Base-by-base conservation (phyloP, 2,329 filamentous ascomycete species). In the Lecanicillium sp. region DNA sequence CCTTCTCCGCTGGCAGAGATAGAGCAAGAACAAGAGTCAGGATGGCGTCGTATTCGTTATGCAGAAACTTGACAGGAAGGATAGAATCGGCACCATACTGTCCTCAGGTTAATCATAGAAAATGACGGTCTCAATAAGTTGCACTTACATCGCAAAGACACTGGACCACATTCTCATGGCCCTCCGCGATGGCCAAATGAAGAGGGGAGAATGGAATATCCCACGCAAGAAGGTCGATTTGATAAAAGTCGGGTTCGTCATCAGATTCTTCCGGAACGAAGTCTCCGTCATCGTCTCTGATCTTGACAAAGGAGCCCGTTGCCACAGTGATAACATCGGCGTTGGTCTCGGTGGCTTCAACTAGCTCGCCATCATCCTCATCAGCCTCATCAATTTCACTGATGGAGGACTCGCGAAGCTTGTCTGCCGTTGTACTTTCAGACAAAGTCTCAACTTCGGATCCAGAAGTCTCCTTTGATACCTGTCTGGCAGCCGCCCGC, bases 211-310 rank as follows among this genome's bases (percentile, higher is more conserved):
- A 79, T 4, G 83, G 80, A 5, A 74, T 77, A 56, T 94, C 88
- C 89, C 89, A 95, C 1, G 87, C 80, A n/a, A 86, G 61, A 1
- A 85, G 77, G 54, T 94, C 83, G 51, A 90, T 75, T 55, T 93
- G 81, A 62, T 86, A 91, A 44, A 90, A 77, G 63, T 95, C 87
- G 1, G 87, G 87, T 17, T 86, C 84, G 9, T 84, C 74, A 2
- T 80, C 73, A 7, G 58, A 58, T 6, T 81, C 78, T 5, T 83
- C 77, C 1, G 73, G 69, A 1, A 74, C 66, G 2, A 75, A 68
- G 24, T 74, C 67, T 0, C 58, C 55, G 7, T 52, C 52, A n/a
- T 59, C 47, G 17, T 68, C 67, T 39, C 74, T 72, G 51, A 90
- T 67, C 44, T 88, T 86, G 54, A 91, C 77, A 55, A 87, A 89